Evolutionary conservation across 73 alveolate species (phyloP).

Genomic region (Paramecium octaurelia): DNA sequence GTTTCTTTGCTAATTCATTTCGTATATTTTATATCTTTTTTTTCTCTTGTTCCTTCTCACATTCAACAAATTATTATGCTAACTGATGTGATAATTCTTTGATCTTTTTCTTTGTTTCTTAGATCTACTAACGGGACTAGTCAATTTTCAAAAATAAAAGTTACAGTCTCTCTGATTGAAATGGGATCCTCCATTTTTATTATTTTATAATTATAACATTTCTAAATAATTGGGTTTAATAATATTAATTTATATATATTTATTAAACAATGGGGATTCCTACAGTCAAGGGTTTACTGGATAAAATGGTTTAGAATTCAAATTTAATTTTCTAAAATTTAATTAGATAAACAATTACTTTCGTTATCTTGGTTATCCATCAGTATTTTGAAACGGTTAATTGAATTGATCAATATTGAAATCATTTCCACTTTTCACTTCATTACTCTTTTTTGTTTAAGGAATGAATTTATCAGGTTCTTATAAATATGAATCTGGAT

Average conservation of each 20-base stretch:
- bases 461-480: neutral
- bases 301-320: constrained; percentile 1
- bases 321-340: neutral
- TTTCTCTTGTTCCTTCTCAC: neutral
- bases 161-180: neutral
- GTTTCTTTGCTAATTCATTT: neutral
- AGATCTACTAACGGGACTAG: neutral
- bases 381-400: neutral
- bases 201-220: neutral
- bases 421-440: neutral
- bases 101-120: neutral
- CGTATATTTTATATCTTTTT: neutral
- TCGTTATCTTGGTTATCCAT: neutral
- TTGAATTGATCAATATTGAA: neutral
- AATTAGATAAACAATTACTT: neutral
- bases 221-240: neutral
- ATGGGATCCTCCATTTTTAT: neutral
- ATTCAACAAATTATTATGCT: neutral
- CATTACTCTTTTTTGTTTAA: neutral
- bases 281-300: neutral
- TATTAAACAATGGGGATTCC: neutral
- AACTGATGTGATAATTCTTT: neutral
- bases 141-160: neutral
- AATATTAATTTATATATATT: neutral
- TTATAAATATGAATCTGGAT: neutral